These are phyloP conservation scores for Balamuthia mandrillaris DNA, from an alignment of 208 protist species.

Conservation along the genomic window DNA sequence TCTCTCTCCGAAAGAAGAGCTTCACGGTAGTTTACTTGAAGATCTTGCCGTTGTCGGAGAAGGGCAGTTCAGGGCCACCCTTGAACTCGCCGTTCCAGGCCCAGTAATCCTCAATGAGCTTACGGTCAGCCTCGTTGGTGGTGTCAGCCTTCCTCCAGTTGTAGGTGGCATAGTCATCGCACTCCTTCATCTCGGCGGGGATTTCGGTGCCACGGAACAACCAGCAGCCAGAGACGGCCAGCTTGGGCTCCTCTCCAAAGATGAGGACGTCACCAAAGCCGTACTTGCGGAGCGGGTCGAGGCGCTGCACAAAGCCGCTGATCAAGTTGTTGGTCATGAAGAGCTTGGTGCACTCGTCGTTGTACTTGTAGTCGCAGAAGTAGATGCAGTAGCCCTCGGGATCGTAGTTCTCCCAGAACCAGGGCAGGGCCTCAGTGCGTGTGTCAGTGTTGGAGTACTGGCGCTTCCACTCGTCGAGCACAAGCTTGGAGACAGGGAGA, in stretches of 20 bases:
- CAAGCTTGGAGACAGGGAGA: constrained; percentile 50
- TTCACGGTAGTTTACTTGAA: constrained; percentile 74
- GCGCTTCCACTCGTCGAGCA: constrained; percentile 66
- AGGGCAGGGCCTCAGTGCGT: constrained; percentile 54
- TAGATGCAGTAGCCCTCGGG: constrained; percentile 62
- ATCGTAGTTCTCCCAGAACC: constrained; percentile 69
- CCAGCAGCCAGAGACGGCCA: constrained; percentile 56
- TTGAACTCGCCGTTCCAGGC: constrained; percentile 64
- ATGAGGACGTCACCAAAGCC: constrained; percentile 63
- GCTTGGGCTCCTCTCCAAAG: constrained; percentile 58
- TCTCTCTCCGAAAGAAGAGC: no score
- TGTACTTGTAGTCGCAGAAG: constrained; percentile 62
- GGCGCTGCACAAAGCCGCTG: constrained; percentile 65
- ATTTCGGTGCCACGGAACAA: constrained; percentile 66
- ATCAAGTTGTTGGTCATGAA: constrained; percentile 72
- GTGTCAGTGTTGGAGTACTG: constrained; percentile 70
- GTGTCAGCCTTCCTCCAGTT: constrained; percentile 54
- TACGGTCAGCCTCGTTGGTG: constrained; percentile 24
- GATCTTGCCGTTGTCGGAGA: constrained; percentile 64
- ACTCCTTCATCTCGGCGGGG: constrained; percentile 49
- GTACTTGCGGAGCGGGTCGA: constrained; percentile 72
- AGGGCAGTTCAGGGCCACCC: constrained; percentile 31
- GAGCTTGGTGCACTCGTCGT: constrained; percentile 42
- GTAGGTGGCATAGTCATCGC: constrained; percentile 59
- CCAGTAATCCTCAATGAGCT: constrained; percentile 54